A percentile compares a stretch with the other conserved stretches of the same genome.
Conservation (phyloP, 2,329 filamentous ascomycete species). For the Sporothrix humicola region DNA sequence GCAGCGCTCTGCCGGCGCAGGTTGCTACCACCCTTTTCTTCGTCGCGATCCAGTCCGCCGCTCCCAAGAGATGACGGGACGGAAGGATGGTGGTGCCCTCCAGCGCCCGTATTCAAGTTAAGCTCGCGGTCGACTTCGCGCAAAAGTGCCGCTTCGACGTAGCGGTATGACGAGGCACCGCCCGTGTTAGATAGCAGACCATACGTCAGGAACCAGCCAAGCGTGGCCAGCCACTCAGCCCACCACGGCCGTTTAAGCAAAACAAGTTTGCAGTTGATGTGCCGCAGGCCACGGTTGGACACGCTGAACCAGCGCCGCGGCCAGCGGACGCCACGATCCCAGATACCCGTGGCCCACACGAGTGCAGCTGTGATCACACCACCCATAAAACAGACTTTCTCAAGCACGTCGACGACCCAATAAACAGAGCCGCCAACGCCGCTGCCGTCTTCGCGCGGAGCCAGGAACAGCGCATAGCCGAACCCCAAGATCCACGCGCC, state of each 20-base stretch:
- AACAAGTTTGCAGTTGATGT: slow-evolving; percentile 96
- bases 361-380: slow-evolving; percentile 85
- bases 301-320: slow-evolving; percentile 87
- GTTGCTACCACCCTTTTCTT: slow-evolving; percentile 33
- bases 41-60: slow-evolving; percentile 29
- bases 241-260: slow-evolving; percentile 83
- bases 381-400: slow-evolving; percentile 90
- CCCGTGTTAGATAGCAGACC: slow-evolving; percentile 70
- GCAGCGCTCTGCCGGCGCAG: slow-evolving; percentile 20
- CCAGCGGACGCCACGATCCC: slow-evolving; percentile 94
- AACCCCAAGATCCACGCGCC: slow-evolving; percentile 82
- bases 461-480: slow-evolving; percentile 87
- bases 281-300: slow-evolving; percentile 85
- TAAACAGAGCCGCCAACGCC: slow-evolving; percentile 93
- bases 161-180: slow-evolving; percentile 71
- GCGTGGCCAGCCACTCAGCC: slow-evolving; percentile 74
- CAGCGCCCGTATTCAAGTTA: slow-evolving; percentile 49
- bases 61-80: slow-evolving; percentile 43
- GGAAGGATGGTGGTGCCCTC: slow-evolving; percentile 45
- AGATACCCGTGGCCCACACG: slow-evolving; percentile 94
- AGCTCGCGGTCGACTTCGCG: slow-evolving; percentile 66
- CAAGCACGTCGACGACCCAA: slow-evolving; percentile 89
- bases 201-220: slow-evolving; percentile 79
- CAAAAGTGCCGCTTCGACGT: slow-evolving; percentile 69
- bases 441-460: slow-evolving; percentile 92